Evolutionary conservation across 495 filamentous ascomycete genomes (phyloP), one percentile per base, ranked within the genome.

Genomic region (Penicillium canescens): DNA sequence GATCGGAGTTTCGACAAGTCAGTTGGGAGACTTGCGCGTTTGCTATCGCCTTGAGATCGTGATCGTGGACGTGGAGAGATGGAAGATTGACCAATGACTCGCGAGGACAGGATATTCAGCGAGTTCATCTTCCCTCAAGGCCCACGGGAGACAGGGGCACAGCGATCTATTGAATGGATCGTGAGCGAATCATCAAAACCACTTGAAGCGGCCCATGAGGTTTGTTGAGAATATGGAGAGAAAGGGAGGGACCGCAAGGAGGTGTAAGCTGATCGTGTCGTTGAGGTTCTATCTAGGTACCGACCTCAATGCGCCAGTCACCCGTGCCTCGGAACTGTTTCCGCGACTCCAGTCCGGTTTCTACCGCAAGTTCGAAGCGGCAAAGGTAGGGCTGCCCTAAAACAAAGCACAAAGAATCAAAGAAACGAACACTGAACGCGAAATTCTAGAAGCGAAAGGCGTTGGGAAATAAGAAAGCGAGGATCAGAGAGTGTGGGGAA

Each of bases 91-190:
- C 86, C 86, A 56, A 89, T 85, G 68, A 94, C 90, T 76, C 89
- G 86, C 68, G 89, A 83, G 59, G 91, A 95, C 70, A 98, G 81
- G 70, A 96, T 89, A 73, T 96, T 96, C 78, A 98, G 76, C 65
- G 93, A 96, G 87, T 98, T 97, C 93, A 98, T 98, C 77, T 86
- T 92, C 76, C 67, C 63, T 65, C 62, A 61, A 67, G 69, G 76
- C 79, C 77, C 82, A 86, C 84, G 72, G 72, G 74, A 67, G 66
- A 71, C 63, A 63, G 62, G 63, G 59, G 72, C 74, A 61, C 67
- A 67, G 57, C 61, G 65, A 61, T 77, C 72, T 69, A 63, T 46
- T 49, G 46, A 41, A 42, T 33, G 51, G 44, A 50, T 52, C 41
- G 56, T 65, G 57, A 61, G 67, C 45, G 26, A 60, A 49, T 66